Percentiles rank a stretch among this genome's conserved stretches.
phyloP scores from a whole-genome alignment of 768 basidiomycete species.

The Boletus barrowsii region DNA sequence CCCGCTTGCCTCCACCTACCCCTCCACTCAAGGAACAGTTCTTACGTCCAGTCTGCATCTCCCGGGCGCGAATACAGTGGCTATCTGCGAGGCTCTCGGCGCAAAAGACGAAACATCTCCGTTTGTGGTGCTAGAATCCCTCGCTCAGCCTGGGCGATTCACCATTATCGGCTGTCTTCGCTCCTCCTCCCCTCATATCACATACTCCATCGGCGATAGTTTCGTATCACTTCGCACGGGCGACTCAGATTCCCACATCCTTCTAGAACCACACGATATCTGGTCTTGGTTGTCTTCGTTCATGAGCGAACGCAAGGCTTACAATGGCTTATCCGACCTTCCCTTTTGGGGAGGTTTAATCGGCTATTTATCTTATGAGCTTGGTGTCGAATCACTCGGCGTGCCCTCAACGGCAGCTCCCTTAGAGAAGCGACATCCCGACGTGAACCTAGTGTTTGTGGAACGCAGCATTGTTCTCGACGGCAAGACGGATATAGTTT shows the following conservation, averaged over 20 bases:
- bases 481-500: slow-evolving; percentile 42
- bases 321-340: slow-evolving; percentile 46
- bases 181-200: slow-evolving; percentile 53
- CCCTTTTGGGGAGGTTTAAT: slow-evolving; percentile 87
- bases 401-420: slow-evolving; percentile 37
- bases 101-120: slow-evolving; percentile 55
- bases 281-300: slow-evolving; percentile 77
- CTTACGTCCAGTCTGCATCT: slow-evolving; percentile 41
- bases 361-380: slow-evolving; percentile 77
- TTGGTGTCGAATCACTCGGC: slow-evolving; percentile 58
- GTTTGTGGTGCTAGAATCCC: slow-evolving; percentile 75
- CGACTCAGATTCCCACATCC: slow-evolving; percentile 33
- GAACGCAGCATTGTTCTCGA: slow-evolving; percentile 78
- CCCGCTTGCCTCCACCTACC: slow-evolving; percentile 14
- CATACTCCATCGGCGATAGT: slow-evolving; percentile 50
- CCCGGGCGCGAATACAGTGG: slow-evolving; percentile 40
- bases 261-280: slow-evolving; percentile 51
- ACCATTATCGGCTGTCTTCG: slow-evolving; percentile 68
- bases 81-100: slow-evolving; percentile 61
- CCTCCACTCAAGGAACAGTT: slow-evolving; percentile 28
- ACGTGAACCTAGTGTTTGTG: slow-evolving; percentile 73
- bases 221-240: slow-evolving; percentile 46
- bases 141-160: slow-evolving; percentile 68
- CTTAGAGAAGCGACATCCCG: slow-evolving; percentile 49
- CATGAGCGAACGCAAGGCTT: slow-evolving; percentile 52